These are phyloP conservation scores for Aspergillus sp. DNA, from an alignment of 2,329 filamentous ascomycete genomes.

Conservation along the genomic window DNA sequence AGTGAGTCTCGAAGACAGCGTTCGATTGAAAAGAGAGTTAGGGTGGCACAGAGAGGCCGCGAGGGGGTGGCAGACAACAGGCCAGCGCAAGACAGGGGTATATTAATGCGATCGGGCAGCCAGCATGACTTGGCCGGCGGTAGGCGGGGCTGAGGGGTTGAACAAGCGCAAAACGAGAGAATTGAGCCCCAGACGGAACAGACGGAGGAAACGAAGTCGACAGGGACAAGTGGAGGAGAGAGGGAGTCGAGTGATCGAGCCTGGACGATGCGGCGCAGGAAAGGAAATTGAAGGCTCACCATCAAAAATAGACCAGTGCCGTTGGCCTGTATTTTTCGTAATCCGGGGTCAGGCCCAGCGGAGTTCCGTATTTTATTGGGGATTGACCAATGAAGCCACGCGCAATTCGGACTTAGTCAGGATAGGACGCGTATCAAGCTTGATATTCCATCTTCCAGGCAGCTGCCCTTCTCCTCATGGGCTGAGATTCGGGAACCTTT, in stretches of 20 bases:
- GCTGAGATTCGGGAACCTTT: background rate
- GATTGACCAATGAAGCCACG: background rate
- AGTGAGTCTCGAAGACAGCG: background rate
- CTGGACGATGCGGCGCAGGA: background rate
- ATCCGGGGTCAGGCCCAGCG: background rate
- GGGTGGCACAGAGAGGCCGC: background rate
- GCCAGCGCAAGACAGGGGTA: slow-evolving; percentile 2
- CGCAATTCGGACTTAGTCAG: background rate
- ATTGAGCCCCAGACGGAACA: background rate
- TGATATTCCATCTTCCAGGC: background rate
- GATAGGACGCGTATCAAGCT: background rate
- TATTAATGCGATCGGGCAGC: background rate
- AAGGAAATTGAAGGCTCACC: background rate
- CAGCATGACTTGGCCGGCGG: background rate
- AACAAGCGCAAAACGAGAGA: background rate
- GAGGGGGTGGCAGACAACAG: background rate
- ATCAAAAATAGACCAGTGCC: background rate
- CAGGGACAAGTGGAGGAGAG: background rate
- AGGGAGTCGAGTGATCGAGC: background rate
- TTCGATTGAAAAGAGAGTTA: background rate
- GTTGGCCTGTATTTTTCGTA: background rate
- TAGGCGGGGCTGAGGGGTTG: background rate
- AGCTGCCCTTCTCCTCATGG: background rate
- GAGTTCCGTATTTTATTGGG: background rate
- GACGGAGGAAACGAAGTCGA: background rate